Percentiles rank a stretch among this genome's conserved stretches.
phyloP scores from a whole-genome alignment of 1,139 yeast species.

The Diutina scorzettiae region DNA sequence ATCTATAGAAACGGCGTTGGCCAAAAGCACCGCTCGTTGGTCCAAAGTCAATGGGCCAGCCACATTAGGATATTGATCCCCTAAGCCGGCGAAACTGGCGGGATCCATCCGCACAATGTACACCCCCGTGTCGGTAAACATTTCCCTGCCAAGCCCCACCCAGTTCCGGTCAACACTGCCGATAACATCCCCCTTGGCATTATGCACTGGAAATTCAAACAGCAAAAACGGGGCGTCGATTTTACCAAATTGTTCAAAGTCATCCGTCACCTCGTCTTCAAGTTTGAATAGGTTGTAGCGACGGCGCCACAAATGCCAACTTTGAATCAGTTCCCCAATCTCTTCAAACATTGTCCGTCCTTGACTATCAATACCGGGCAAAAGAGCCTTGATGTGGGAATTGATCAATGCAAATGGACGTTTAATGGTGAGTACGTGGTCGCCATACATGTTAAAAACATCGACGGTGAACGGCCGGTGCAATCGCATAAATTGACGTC shows the following conservation, averaged over 20 bases:
- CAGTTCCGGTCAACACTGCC: conserved; percentile 85
- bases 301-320: conserved; percentile 93
- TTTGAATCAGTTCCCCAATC: conserved; percentile 79
- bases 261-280: conserved; percentile 28
- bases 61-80: conserved; percentile 26
- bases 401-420: conserved; percentile 84
- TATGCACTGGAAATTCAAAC: conserved; percentile 70
- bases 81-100: conserved; percentile 40
- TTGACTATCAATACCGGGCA: conserved; percentile 40
- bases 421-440: conserved; percentile 53
- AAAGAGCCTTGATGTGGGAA: conserved; percentile 65
- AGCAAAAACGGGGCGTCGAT: conserved; percentile 82
- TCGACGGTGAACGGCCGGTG: conserved; percentile 84
- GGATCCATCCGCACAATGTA: conserved; percentile 81
- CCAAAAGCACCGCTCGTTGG: conserved; percentile 76
- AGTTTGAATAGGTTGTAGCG: conserved; percentile 63
- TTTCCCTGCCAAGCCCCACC: conserved; percentile 88
- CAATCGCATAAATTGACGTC: conserved; percentile 70
- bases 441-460: conserved; percentile 62
- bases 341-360: conserved; percentile 32
- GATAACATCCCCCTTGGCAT: conserved; percentile 45
- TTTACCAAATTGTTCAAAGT: conserved; percentile 63
- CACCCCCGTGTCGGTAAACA: conserved; percentile 90
- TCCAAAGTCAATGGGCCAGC: conserved; percentile 51
- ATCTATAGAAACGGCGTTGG: conserved; percentile 83